Percentiles rank a stretch among this genome's conserved stretches.
Conservation (phyloP, 805 yeast species). For the Jamesozyma hellenica region DNA sequence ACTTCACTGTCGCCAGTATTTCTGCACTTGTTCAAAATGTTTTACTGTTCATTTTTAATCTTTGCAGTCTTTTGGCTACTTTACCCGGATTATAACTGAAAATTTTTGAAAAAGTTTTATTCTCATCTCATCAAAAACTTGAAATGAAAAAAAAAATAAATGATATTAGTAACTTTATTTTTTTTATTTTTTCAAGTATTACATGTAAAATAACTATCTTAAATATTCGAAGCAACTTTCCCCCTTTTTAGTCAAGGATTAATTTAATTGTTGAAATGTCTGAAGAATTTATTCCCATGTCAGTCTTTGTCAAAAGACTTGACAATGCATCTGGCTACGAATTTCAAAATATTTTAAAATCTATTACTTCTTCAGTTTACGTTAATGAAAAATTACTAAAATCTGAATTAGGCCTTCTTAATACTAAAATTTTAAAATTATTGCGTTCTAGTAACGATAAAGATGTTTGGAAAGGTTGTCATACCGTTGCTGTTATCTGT, state of each 20-base stretch:
- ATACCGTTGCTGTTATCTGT: conserved; percentile 38
- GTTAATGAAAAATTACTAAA: conserved; percentile 25
- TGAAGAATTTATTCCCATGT: conserved; percentile 15
- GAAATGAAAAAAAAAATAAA: no score
- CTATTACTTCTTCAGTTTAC: conserved; percentile 21
- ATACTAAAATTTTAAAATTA: conserved; percentile 34
- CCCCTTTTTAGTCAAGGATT: neutral
- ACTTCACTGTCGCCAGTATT: no score
- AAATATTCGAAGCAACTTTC: neutral
- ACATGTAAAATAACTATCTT: neutral
- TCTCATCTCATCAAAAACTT: no score
- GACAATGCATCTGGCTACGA: conserved; percentile 23
- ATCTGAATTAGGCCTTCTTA: conserved; percentile 24
- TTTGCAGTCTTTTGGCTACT: no score
- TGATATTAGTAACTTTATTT: no score
- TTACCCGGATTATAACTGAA: no score
- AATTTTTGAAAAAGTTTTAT: no score
- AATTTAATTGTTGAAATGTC: conserved; percentile 1
- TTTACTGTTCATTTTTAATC: no score
- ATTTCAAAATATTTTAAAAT: conserved; percentile 21
- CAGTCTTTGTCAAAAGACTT: conserved; percentile 20
- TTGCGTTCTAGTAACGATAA: conserved; percentile 36
- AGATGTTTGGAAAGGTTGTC: conserved; percentile 52
- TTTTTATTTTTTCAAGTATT: no score
- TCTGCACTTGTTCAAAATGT: no score